Evolutionary conservation across 768 basidiomycete genomes (phyloP), one percentile per base, ranked within the genome.

Genomic region (Boletus fagicola): DNA sequence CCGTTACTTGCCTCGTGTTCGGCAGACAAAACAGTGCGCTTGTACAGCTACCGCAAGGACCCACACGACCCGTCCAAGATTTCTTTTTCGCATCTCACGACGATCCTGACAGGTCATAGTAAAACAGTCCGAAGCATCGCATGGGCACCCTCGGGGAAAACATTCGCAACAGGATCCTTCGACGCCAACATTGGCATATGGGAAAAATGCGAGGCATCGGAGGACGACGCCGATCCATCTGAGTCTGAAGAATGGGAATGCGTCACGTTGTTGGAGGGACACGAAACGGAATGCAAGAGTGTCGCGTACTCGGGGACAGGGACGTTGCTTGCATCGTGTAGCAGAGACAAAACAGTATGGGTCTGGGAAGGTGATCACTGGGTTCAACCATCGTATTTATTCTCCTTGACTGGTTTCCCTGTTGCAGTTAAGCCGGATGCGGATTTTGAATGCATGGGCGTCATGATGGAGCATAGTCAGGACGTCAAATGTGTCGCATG

Each of bases 321-420:
- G 49, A 86, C 81, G 3, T 73, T 97, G 26, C 77, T 99, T n/a
- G 97, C 96, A 10, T 94, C 89, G 59, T 98, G 95, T 68, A 90
- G 91, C 63, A 79, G 97, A 57, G 97, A 98, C 75, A 99, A 98
- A 77, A 92, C 93, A 6, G 94, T 98, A 0, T 98, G 97, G 97
- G 83, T 99, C 36, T 99, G 97, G 96, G 96, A 98, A 80, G 93
- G 95, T 89, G 68, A 65, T 76, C 65, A 2, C 33, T 18, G 30
- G 18, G 43, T 35, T 59, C 35, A 26, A 13, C 7, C 13, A 11
- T 46, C 13, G 13, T 39, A 48, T 55, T 44, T 48, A n/a, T 28
- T 13, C 46, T 33, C 6, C 54, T 53, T 61, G 39, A 60, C 18
- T 7, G 8, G 18, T 44, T 35, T 24, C 38, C 44, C 28, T 39